Base-by-base conservation (phyloP, 768 basidiomycete genomes). In the Leucogyrophana mollusca region DNA sequence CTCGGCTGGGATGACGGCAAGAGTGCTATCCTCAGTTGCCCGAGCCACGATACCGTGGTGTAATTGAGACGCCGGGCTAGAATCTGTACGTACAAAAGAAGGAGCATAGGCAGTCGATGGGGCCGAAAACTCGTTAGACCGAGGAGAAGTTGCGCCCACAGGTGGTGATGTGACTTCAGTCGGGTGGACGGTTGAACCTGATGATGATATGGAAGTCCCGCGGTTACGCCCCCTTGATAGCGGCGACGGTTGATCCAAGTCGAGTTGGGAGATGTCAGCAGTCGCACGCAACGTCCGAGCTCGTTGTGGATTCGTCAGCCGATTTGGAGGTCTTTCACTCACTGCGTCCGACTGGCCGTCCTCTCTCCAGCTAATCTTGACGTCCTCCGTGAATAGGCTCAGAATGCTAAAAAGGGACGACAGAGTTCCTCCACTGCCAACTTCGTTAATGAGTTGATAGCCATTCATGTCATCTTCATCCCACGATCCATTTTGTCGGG, bases 1-100 rank as follows among this genome's bases (percentile, higher is more conserved):
- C 64, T 97, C 94, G 2, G 96, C 95, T 20, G 96, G 96, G 45
- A 99, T 98, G 9, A 99, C 95, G n/a, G 95, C 96, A 16, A 99
- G 72, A 2, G 96, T 98, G 4, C 90, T 90, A 57, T 99, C 96
- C 44, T 90, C 88, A 4, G 87, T 86, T 6, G 96, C 96, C 30
- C 95, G 77, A n/a, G 94, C 94, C 17, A 98, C 83, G 4, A 88
- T 83, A 4, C 88, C 88, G 56, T 83, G 79, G 56, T 81, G 79
- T 35, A 73, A 57, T 37, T 73, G 70, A 35, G 56, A 49, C 24
- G 44, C 56, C 1, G 45, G 56, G 23, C 43, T 43, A 9, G 61
- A 68, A 16, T 59, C 56, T 21, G 64, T 64, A 34, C 16, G 59
- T 14, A 47, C 51, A 18, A 50, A 61, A 14, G 64, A 60, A 16